Percentiles rank a stretch among this genome's conserved stretches.
Conservation (phyloP, 2,329 filamentous ascomycete species). For the Calonectria henricotiae region DNA sequence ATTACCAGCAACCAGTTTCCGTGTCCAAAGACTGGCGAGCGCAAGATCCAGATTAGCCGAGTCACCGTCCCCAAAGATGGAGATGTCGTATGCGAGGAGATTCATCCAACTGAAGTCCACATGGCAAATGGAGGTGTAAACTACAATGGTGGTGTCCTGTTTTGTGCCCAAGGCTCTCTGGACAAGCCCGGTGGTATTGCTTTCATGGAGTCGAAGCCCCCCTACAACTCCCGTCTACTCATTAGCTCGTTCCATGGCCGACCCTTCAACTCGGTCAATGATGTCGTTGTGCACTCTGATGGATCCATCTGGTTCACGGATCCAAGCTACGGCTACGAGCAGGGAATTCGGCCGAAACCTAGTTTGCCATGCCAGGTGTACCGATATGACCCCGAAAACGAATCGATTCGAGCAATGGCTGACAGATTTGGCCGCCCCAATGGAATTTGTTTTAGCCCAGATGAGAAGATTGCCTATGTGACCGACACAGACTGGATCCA, state of each 20-base stretch:
- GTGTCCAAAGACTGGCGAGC: slow-evolving; percentile 43
- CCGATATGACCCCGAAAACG: slow-evolving; percentile 61
- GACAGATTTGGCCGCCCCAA: slow-evolving; percentile 67
- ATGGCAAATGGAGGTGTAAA: slow-evolving; percentile 70
- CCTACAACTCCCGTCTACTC: slow-evolving; percentile 53
- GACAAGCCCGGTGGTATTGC: slow-evolving; percentile 52
- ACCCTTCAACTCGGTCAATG: slow-evolving; percentile 67
- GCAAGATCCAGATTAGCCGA: slow-evolving; percentile 54
- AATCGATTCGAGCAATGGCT: slow-evolving; percentile 62
- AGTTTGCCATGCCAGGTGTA: slow-evolving; percentile 66
- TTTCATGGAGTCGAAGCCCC: slow-evolving; percentile 55
- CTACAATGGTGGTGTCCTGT: slow-evolving; percentile 60
- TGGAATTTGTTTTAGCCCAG: slow-evolving; percentile 65
- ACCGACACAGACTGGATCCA: slow-evolving; percentile 61
- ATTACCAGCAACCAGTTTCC: slow-evolving; percentile 57
- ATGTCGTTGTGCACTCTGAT: slow-evolving; percentile 63
- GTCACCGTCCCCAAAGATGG: slow-evolving; percentile 45
- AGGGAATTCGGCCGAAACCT: slow-evolving; percentile 63
- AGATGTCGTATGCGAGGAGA: slow-evolving; percentile 53
- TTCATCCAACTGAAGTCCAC: slow-evolving; percentile 54
- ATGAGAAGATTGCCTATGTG: slow-evolving; percentile 63
- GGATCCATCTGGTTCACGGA: slow-evolving; percentile 69
- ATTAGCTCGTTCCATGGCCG: slow-evolving; percentile 62
- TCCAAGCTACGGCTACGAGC: slow-evolving; percentile 65
- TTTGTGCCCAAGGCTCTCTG: slow-evolving; percentile 61